phyloP scores from a whole-genome alignment of 306 rosid species.

The Cicer judaicum region DNA sequence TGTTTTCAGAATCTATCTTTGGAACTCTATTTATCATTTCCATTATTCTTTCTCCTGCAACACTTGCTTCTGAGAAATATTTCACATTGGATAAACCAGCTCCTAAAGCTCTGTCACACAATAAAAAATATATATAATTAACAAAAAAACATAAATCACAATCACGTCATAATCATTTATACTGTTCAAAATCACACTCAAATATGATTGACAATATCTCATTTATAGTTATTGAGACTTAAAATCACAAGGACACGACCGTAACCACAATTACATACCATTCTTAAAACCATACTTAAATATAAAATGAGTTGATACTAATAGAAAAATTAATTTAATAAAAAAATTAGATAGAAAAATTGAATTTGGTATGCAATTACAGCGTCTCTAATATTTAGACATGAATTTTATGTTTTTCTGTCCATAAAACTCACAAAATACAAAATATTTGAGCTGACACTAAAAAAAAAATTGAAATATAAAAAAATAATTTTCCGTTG shows the following conservation, averaged over 20 bases:
- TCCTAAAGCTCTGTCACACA: slow-evolving; percentile 69
- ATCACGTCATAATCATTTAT: background rate
- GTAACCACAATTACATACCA: background rate
- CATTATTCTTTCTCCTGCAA: slow-evolving; percentile 74
- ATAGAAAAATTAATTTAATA: background rate
- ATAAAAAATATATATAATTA: background rate
- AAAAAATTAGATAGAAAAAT: background rate
- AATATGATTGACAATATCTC: background rate
- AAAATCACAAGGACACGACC: too few relatives aligned
- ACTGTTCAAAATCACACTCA: background rate
- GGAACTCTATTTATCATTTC: slow-evolving; percentile 83
- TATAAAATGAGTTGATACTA: background rate
- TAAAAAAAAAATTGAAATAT: too few relatives aligned
- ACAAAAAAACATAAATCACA: background rate
- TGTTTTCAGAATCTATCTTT: slow-evolving; percentile 76
- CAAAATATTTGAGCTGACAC: too few relatives aligned
- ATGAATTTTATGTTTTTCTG: background rate
- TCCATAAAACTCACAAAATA: background rate
- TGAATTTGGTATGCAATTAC: background rate
- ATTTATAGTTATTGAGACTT: background rate
- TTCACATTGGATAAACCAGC: slow-evolving; percentile 80
- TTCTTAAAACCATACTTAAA: background rate
- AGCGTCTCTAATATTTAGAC: too few relatives aligned
- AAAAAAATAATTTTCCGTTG: background rate
- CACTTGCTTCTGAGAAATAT: slow-evolving; percentile 78